Base-by-base conservation (phyloP, 805 yeast species). In the Ogataea angusta region DNA sequence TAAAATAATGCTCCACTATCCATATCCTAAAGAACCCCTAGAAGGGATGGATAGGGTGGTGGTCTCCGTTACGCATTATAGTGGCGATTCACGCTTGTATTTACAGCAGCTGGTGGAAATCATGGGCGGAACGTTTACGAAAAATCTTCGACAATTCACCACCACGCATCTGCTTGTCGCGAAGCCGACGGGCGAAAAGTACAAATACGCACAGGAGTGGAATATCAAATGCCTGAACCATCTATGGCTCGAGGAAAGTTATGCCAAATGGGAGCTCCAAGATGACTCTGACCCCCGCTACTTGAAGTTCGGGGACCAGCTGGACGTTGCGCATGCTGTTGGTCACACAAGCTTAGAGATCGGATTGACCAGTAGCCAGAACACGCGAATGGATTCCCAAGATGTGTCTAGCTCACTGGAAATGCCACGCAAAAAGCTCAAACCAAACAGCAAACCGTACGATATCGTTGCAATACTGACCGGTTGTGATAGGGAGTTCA, bases 241-340 rank as follows among this genome's bases (percentile, higher is more conserved):
- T 61, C 56, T 81, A 10, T 91, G 99, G 99, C 62, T 91, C 10
- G 98, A 91, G 55, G 90, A 85, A 40, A 75, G 88, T 30, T 91
- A 72, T 47, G 67, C 74, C 0, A 61, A 70, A 33, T 85, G 93
- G 90, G 64, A 63, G 36, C 49, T 70, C 5, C 70, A 73, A 49
- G 76, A 79, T 31, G 70, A 60, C 4, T 51, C 63, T 0, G 54
- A 60, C 12, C 68, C 75, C 3, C 67, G 75, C 23, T 86, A 76
- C 59, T 57, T 70, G 8, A 64, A 66, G 35, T 63, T 77, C n/a
- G 52, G 22, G 4, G 8, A 10, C 14, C 29, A 56, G 5, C 60
- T 66, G 28, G 63, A 59, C 18, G 62, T 74, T 32, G 68, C 71
- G 10, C 67, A 70, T n/a, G 55, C 75, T 2, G 63, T 82, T 17